These are phyloP conservation scores for Lentinus brumalis DNA, from an alignment of 768 basidiomycete species.

Conservation along the genomic window DNA sequence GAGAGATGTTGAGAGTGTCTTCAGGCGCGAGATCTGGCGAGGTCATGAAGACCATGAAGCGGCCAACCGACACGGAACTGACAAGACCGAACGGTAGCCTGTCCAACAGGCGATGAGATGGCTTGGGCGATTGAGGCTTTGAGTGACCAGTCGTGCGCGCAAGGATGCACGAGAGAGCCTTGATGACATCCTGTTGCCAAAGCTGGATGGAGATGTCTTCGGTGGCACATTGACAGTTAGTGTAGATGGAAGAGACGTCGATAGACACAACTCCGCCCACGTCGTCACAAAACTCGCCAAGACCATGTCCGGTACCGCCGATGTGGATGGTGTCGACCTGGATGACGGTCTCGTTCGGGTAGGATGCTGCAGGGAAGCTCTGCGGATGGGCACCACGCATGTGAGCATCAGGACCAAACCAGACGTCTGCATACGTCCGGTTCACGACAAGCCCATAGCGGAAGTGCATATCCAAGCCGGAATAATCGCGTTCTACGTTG, in stretches of 20 bases:
- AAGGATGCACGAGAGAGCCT: constrained; percentile 53
- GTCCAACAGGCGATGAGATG: constrained; percentile 33
- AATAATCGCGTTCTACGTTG: constrained; percentile 36
- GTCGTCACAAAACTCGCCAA: constrained; percentile 55
- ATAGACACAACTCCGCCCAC: constrained; percentile 42
- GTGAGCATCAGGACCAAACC: constrained; percentile 19
- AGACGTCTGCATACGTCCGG: constrained; percentile 56
- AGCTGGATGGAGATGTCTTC: constrained; percentile 67
- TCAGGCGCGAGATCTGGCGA: constrained; percentile 80
- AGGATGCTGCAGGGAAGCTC: constrained; percentile 26
- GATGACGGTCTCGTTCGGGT: constrained; percentile 41
- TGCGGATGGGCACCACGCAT: constrained; percentile 14
- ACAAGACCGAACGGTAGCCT: constrained; percentile 57
- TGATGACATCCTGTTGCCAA: constrained; percentile 63
- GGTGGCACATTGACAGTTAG: constrained; percentile 50
- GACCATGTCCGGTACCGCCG: constrained; percentile 43
- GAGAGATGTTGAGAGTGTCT: constrained; percentile 62
- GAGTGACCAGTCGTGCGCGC: background rate
- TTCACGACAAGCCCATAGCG: constrained; percentile 45
- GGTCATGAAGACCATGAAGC: constrained; percentile 68
- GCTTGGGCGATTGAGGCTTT: background rate
- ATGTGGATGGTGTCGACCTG: constrained; percentile 61
- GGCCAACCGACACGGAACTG: constrained; percentile 57
- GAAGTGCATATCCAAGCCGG: constrained; percentile 48
- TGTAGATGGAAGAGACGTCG: constrained; percentile 43